Conservation (phyloP, 345 rosid genomes). For the Punica granatum region DNA sequence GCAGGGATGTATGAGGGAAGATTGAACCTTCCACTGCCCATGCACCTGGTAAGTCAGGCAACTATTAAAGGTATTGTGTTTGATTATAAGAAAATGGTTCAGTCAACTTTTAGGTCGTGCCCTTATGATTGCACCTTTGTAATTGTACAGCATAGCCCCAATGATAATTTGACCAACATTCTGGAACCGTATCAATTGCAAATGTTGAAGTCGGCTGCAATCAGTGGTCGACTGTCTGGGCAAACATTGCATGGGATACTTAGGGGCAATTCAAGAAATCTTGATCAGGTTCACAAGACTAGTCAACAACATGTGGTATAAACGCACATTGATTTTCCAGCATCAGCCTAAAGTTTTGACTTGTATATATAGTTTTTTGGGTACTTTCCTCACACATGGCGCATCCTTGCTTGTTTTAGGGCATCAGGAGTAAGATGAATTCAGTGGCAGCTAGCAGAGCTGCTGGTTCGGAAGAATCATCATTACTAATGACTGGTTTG, state of each 20-base stretch:
- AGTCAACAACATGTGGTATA: background rate
- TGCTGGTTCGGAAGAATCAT: background rate
- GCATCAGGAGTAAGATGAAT: background rate
- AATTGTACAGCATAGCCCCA: background rate
- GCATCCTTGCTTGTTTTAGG: background rate
- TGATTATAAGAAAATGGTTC: background rate
- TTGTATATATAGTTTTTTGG: background rate
- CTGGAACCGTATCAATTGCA: constrained; percentile 1
- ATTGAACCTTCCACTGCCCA: constrained; percentile 44
- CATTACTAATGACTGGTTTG: background rate
- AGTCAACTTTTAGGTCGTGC: background rate
- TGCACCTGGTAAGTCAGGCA: constrained; percentile 38
- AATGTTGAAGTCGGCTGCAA: background rate
- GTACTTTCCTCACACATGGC: background rate
- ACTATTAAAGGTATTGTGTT: constrained; percentile 30
- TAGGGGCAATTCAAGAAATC: background rate
- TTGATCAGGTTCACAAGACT: background rate
- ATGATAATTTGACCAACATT: background rate
- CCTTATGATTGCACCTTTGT: background rate
- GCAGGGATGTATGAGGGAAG: constrained; percentile 43
- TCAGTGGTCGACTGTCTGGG: background rate
- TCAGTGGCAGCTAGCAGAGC: background rate
- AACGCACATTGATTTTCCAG: background rate
- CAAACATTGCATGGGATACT: background rate
- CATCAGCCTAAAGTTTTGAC: background rate